Conservation (phyloP, 139 green algal genomes). For the Coccomyxa sp. region DNA sequence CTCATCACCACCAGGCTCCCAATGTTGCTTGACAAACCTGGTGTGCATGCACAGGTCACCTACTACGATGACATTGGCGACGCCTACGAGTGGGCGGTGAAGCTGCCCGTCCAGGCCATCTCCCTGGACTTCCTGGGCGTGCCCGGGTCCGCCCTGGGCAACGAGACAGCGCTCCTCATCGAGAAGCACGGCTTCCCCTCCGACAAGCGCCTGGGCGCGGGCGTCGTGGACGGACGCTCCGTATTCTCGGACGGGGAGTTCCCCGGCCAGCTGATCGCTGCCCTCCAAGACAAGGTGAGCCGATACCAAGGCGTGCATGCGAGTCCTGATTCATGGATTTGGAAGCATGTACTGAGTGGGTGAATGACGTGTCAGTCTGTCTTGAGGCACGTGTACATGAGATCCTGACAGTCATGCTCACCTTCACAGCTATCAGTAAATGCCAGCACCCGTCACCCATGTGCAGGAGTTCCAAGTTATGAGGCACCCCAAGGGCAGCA, state of each 20-base stretch:
- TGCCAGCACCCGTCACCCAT: too few relatives aligned
- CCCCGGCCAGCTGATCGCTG: slow-evolving; percentile 19
- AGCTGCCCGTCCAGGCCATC: slow-evolving; percentile 32
- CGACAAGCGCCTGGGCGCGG: slow-evolving; percentile 75
- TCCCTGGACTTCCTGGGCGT: slow-evolving; percentile 76
- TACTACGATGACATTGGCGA: slow-evolving; percentile 74
- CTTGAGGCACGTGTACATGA: too few relatives aligned
- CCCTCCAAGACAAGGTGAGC: slow-evolving; percentile 27
- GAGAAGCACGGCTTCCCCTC: slow-evolving; percentile 60
- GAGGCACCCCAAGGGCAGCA: too few relatives aligned
- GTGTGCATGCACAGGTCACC: slow-evolving; percentile 17
- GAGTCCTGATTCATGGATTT: too few relatives aligned
- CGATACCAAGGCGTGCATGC: too few relatives aligned
- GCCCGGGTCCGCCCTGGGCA: slow-evolving; percentile 48
- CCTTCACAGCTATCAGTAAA: too few relatives aligned
- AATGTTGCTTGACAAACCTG: too few relatives aligned
- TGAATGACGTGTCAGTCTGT: too few relatives aligned
- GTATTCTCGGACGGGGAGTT: slow-evolving; percentile 67
- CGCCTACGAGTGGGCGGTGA: slow-evolving; percentile 63
- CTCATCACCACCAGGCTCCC: too few relatives aligned
- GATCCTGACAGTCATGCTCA: too few relatives aligned
- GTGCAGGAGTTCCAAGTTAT: too few relatives aligned
- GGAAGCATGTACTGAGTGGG: too few relatives aligned
- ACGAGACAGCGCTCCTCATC: slow-evolving; percentile 57
- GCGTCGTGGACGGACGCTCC: slow-evolving; percentile 80